Percentiles rank a stretch among this genome's conserved stretches.
Conservation (phyloP, 768 basidiomycete species). For the Hydnomerulius pinastri region DNA sequence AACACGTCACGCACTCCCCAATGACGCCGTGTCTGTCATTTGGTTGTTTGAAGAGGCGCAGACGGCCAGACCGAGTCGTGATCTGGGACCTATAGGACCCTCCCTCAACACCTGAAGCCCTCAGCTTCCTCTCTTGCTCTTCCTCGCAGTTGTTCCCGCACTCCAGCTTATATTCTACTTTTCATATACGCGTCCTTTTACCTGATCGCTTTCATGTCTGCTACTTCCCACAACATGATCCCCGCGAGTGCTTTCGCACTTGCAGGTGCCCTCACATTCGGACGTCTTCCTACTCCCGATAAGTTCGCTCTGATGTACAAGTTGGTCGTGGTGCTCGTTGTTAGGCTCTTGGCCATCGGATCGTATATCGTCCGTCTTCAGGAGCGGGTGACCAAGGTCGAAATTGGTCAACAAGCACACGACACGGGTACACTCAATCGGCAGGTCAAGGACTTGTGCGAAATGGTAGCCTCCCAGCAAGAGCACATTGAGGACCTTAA, state of each 20-base stretch:
- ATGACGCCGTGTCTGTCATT: no score
- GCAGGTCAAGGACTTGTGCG: conserved; percentile 10
- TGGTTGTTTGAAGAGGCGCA: no score
- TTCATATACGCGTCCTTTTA: background rate
- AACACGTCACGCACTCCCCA: no score
- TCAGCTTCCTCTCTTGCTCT: conserved; percentile 2
- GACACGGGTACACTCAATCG: conserved; percentile 6
- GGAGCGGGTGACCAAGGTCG: conserved; percentile 18
- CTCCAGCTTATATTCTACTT: background rate
- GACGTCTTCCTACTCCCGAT: background rate
- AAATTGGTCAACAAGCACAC: background rate
- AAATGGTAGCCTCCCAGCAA: conserved; percentile 13
- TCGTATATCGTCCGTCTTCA: conserved; percentile 17
- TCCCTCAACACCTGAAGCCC: no score
- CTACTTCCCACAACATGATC: background rate
- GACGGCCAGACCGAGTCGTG: no score
- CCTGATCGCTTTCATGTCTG: conserved; percentile 5
- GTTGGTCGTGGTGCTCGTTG: conserved; percentile 3
- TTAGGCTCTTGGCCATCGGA: conserved; percentile 3
- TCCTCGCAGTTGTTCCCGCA: background rate
- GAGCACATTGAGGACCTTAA: conserved; percentile 11
- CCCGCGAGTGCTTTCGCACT: conserved; percentile 1
- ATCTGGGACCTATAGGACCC: no score
- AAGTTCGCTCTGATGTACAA: conserved; percentile 8
- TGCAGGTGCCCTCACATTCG: background rate